phyloP scores from a whole-genome alignment of 1,284 basidiomycete genomes.

The Ceratobasidium papillatum region DNA sequence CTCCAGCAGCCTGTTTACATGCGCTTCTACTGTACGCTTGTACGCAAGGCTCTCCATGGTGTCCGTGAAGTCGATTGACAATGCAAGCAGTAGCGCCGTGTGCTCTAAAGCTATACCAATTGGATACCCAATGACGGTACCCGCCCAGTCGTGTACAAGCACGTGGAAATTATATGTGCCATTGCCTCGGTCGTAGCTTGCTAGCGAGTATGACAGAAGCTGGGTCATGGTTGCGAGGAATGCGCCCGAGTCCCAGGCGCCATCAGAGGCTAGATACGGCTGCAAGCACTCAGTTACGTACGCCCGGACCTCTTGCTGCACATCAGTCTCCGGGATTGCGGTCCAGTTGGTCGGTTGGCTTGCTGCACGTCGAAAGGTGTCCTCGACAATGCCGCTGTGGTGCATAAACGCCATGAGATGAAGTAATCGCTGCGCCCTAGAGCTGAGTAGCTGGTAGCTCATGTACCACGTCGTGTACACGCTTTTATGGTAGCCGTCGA shows the following conservation, averaged over 20 bases:
- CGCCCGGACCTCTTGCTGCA: not conserved
- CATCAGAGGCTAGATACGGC: not conserved
- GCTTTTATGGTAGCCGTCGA: not conserved
- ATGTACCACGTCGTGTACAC: conserved; percentile 23
- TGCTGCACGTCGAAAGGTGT: not conserved
- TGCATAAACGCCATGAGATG: not conserved
- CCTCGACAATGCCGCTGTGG: not conserved
- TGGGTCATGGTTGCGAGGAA: conserved; percentile 8
- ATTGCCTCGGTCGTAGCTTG: not conserved
- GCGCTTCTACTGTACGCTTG: not conserved
- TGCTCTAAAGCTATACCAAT: not conserved
- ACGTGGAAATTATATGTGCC: not conserved
- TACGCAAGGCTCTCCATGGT: not conserved
- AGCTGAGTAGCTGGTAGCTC: not conserved
- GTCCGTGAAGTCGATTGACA: not conserved
- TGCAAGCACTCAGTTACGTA: not conserved
- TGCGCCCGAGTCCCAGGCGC: not conserved
- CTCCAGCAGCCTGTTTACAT: not conserved
- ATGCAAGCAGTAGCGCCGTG: not conserved
- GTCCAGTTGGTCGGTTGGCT: not conserved
- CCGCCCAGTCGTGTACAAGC: conserved; percentile 11
- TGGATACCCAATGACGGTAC: not conserved
- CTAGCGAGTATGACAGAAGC: conserved; percentile 13
- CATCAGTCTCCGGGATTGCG: not conserved
- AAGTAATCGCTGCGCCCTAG: not conserved